phyloP scores from a whole-genome alignment of 768 basidiomycete genomes.

The Boletus huronensis region DNA sequence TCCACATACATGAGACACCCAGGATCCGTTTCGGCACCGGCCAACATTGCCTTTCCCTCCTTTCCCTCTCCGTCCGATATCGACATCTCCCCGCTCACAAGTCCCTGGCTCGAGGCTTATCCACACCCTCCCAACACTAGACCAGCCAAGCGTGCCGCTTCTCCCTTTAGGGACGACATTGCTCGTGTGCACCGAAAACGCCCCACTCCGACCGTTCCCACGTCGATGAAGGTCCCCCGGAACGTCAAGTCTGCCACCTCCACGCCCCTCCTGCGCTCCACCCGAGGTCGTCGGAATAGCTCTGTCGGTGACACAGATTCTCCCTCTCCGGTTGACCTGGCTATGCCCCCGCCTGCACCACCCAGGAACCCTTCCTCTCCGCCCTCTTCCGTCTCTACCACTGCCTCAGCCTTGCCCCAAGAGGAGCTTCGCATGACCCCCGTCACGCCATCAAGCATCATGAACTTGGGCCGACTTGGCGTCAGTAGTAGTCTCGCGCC shows the following conservation, averaged over 20 bases:
- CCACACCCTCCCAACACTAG: slow-evolving; percentile 33
- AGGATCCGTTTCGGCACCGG: slow-evolving; percentile 62
- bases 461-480: slow-evolving; percentile 76
- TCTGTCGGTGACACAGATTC: slow-evolving; percentile 50
- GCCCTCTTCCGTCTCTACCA: slow-evolving; percentile 4
- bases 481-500: slow-evolving; percentile 45
- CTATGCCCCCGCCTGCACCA: slow-evolving; percentile 83
- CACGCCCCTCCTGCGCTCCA: slow-evolving; percentile 52
- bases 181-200: slow-evolving; percentile 49
- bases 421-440: slow-evolving; percentile 50
- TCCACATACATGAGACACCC: slow-evolving; percentile 34
- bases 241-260: slow-evolving; percentile 51
- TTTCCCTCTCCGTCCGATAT: slow-evolving; percentile 49
- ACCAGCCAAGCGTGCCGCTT: slow-evolving; percentile 50
- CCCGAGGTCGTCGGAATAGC: slow-evolving; percentile 42
- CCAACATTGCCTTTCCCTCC: slow-evolving; percentile 66
- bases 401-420: slow-evolving; percentile 5
- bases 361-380: slow-evolving; percentile 30
- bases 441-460: slow-evolving; percentile 88
- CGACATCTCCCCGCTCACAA: slow-evolving; percentile 77
- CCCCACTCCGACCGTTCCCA: slow-evolving; percentile 39
- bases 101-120: slow-evolving; percentile 73
- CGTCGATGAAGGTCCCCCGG: slow-evolving; percentile 24
- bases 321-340: slow-evolving; percentile 83
- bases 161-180: slow-evolving; percentile 53